Conservation (phyloP, 805 yeast genomes). For the Candida succiphila region DNA sequence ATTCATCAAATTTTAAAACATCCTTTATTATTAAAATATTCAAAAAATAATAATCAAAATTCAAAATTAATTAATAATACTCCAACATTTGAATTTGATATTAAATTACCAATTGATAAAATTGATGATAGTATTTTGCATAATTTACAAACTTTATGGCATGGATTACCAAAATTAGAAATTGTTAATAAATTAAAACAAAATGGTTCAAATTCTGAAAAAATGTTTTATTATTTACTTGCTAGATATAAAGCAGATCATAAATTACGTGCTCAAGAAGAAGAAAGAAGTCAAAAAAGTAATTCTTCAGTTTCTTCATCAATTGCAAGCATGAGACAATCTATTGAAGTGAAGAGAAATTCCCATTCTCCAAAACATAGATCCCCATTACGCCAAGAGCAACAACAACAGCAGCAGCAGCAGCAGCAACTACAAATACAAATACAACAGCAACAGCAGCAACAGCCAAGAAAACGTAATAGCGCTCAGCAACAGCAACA, state of each 20-base stretch:
- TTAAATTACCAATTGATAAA: constrained; percentile 15
- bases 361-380: neutral
- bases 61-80: neutral
- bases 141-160: constrained; percentile 48
- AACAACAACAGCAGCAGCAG: neutral
- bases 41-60: constrained; percentile 23
- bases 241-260: constrained; percentile 23
- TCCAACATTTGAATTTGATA: constrained; percentile 18
- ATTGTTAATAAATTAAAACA: constrained; percentile 18
- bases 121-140: constrained; percentile 42
- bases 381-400: neutral
- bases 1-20: constrained; percentile 57
- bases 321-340: neutral
- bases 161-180: constrained; percentile 32
- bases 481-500: neutral
- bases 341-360: neutral
- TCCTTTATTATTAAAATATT: constrained; percentile 43
- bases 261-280: neutral
- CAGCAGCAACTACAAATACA: no score
- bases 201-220: constrained; percentile 20
- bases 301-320: neutral
- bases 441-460: neutral
- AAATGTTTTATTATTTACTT: constrained; percentile 25
- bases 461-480: neutral
- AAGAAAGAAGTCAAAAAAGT: constrained; percentile 2